These are phyloP conservation scores for Chenopodium album DNA, from an alignment of 148 eudicot species.

Conservation along the genomic window DNA sequence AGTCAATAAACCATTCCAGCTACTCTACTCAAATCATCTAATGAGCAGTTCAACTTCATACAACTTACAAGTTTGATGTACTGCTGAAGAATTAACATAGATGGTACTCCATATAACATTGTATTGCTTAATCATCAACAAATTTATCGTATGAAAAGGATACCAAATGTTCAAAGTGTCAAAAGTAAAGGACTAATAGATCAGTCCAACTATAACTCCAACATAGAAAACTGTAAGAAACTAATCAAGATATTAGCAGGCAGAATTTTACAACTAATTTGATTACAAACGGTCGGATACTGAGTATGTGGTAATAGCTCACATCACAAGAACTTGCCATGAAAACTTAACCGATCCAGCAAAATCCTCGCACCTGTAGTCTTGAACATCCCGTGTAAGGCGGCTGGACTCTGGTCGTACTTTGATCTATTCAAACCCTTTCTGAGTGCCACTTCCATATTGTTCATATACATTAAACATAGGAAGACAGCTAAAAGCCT, in stretches of 20 bases:
- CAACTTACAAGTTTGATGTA: too few relatives aligned
- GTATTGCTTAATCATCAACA: neutral
- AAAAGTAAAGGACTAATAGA: neutral
- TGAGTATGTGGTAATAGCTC: neutral
- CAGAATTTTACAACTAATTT: slow-evolving; percentile 9
- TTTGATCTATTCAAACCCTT: neutral
- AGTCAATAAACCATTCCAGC: too few relatives aligned
- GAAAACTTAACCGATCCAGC: neutral
- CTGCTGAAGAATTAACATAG: neutral
- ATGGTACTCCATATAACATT: neutral
- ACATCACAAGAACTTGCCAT: slow-evolving; percentile 4
- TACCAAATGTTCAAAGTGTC: neutral
- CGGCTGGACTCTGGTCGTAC: neutral
- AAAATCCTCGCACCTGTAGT: neutral
- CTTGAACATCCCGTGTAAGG: neutral
- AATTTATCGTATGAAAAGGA: neutral
- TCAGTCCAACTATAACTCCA: neutral
- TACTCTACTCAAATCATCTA: too few relatives aligned
- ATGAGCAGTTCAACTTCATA: too few relatives aligned
- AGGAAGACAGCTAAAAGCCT: neutral
- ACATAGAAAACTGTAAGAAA: neutral
- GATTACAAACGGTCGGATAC: neutral
- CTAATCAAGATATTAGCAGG: slow-evolving; percentile 4
- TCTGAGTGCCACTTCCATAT: neutral
- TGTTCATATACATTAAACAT: neutral